These are phyloP conservation scores for Cryphonectria naterciae DNA, from an alignment of 2,329 filamentous ascomycete species.

Conservation along the genomic window DNA sequence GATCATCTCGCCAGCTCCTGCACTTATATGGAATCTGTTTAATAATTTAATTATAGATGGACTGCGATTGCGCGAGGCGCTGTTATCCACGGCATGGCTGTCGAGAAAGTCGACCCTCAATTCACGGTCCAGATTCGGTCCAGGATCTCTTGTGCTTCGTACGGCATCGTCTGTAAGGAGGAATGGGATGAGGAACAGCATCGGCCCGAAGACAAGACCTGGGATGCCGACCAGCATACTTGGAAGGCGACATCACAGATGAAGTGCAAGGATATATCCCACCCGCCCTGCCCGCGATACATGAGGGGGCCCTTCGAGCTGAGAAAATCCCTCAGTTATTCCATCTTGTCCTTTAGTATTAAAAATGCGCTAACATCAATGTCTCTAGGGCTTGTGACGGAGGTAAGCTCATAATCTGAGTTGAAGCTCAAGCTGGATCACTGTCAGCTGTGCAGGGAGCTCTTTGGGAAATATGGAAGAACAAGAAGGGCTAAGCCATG, in stretches of 20 bases:
- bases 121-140: conserved; percentile 19
- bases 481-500: background rate
- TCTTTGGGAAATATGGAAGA: background rate
- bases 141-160: conserved; percentile 29
- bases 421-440: background rate
- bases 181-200: conserved; percentile 19
- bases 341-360: background rate
- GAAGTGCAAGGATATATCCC: conserved; percentile 24
- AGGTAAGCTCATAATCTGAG: background rate
- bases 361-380: background rate
- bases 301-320: background rate
- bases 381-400: background rate
- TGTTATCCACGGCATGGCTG: conserved; percentile 26
- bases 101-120: background rate
- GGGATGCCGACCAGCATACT: background rate
- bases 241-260: conserved; percentile 27
- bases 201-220: conserved; percentile 14
- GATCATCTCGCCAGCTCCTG: background rate
- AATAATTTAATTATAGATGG: conserved; percentile 21
- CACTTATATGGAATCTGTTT: too few relatives aligned
- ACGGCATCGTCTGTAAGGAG: conserved; percentile 14
- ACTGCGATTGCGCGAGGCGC: conserved; percentile 33
- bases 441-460: background rate
- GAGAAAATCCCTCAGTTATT: too few relatives aligned
- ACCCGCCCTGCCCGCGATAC: background rate